These are phyloP conservation scores for Pythium sp. DNA, from an alignment of 352 stramenopile species.

Conservation along the genomic window DNA sequence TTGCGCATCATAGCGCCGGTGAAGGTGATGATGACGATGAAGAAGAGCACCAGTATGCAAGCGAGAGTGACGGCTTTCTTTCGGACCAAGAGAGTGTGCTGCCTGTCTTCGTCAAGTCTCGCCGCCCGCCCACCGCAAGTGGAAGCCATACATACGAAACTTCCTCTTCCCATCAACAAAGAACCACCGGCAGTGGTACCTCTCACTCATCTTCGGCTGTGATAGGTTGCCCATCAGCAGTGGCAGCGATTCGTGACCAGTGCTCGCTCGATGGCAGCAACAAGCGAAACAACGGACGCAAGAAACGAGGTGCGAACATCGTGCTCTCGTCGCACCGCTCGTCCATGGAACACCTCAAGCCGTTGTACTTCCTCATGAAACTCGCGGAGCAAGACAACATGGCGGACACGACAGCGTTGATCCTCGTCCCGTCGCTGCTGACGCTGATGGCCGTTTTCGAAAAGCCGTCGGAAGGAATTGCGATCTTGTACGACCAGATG, in stretches of 20 bases:
- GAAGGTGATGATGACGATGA: background rate
- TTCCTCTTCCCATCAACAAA: background rate
- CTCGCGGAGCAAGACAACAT: conserved; percentile 87
- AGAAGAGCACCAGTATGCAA: conserved; percentile 13
- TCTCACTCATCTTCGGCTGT: background rate
- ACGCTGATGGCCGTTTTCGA: conserved; percentile 76
- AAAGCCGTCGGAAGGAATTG: conserved; percentile 58
- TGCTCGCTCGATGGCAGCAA: conserved; percentile 2
- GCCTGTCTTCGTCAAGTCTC: conserved; percentile 14
- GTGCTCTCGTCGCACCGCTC: conserved; percentile 9
- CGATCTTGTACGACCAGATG: conserved; percentile 61
- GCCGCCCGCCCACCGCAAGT: background rate
- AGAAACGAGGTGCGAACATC: background rate
- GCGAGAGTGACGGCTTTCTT: conserved; percentile 18
- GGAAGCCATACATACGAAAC: background rate
- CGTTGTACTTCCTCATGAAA: conserved; percentile 88
- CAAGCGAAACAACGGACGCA: conserved; percentile 1
- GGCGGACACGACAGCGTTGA: conserved; percentile 82
- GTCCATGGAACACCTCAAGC: conserved; percentile 42
- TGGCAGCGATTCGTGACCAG: conserved; percentile 8
- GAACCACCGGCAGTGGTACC: background rate
- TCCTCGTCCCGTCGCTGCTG: conserved; percentile 78
- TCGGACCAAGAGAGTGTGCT: conserved; percentile 15
- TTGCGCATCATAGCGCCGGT: background rate
- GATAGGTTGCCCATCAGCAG: conserved; percentile 6